These are phyloP conservation scores for Nemania bipapillata DNA, from an alignment of 2,329 filamentous ascomycete species.

Conservation along the genomic window DNA sequence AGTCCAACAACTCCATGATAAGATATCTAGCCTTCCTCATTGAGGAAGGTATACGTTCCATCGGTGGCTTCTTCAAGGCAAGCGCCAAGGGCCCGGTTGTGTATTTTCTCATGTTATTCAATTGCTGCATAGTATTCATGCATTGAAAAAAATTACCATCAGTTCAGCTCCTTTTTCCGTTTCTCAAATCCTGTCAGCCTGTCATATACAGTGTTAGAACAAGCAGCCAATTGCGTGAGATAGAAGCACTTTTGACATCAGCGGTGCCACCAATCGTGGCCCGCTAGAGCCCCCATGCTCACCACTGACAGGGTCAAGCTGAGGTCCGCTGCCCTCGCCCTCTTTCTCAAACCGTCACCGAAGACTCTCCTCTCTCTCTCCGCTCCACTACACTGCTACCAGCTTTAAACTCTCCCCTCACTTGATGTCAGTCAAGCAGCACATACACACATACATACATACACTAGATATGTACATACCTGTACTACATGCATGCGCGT, in stretches of 20 bases:
- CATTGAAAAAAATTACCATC: background rate
- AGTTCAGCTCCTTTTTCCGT: constrained; percentile 21
- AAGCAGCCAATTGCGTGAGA: background rate
- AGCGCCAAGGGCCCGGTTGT: constrained; percentile 1
- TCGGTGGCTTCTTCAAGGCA: constrained; percentile 6
- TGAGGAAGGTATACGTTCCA: constrained; percentile 23
- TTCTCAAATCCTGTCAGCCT: constrained; percentile 25
- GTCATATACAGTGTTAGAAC: background rate
- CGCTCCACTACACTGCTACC: too few species aligned
- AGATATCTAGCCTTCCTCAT: constrained; percentile 24
- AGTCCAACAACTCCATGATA: constrained; percentile 15
- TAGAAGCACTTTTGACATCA: background rate
- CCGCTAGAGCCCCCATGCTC: background rate
- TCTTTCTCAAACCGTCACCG: constrained; percentile 13
- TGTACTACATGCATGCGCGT: too few species aligned
- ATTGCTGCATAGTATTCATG: background rate
- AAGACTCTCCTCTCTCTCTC: background rate
- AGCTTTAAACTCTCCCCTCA: too few species aligned
- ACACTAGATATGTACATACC: too few species aligned
- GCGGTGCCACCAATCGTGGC: background rate
- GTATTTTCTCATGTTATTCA: background rate
- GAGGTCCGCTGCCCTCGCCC: too few species aligned
- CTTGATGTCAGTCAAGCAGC: too few species aligned
- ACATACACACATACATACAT: too few species aligned
- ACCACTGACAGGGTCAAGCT: constrained; percentile 5